phyloP scores from a whole-genome alignment of 305 asterid species.

The Solanum hybrid region DNA sequence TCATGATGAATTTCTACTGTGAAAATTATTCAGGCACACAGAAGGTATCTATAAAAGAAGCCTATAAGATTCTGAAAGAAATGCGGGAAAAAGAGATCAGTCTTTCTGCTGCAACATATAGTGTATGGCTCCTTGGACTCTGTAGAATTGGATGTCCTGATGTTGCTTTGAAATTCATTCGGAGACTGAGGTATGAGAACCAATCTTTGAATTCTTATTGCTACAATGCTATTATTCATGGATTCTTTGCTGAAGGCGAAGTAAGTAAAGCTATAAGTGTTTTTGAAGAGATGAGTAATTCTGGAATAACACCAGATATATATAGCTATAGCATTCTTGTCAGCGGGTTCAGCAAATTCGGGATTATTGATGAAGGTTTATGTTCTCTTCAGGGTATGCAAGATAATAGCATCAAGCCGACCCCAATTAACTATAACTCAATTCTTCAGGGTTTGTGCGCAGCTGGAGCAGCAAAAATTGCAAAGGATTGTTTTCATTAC shows the following conservation, averaged over 20 bases:
- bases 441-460: slow-evolving; percentile 32
- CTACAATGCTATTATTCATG: slow-evolving; percentile 46
- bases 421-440: slow-evolving; percentile 30
- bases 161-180: slow-evolving; percentile 29
- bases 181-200: slow-evolving; percentile 17
- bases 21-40: background rate
- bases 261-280: slow-evolving; percentile 27
- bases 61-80: slow-evolving; percentile 34
- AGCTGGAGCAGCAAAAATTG: slow-evolving; percentile 21
- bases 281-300: slow-evolving; percentile 40
- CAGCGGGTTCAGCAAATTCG: slow-evolving; percentile 36
- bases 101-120: slow-evolving; percentile 42
- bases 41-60: slow-evolving; percentile 27
- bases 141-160: slow-evolving; percentile 39
- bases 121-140: slow-evolving; percentile 41
- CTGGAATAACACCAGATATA: slow-evolving; percentile 38
- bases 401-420: slow-evolving; percentile 25
- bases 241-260: slow-evolving; percentile 30
- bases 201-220: slow-evolving; percentile 43
- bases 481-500: slow-evolving; percentile 30
- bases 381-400: slow-evolving; percentile 38
- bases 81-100: slow-evolving; percentile 31
- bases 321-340: slow-evolving; percentile 50
- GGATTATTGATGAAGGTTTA: slow-evolving; percentile 24
- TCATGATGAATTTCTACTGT: slow-evolving; percentile 46